Evolutionary conservation across 2,329 filamentous ascomycete genomes (phyloP).

Genomic region (Neopestalotiopsis sp.): DNA sequence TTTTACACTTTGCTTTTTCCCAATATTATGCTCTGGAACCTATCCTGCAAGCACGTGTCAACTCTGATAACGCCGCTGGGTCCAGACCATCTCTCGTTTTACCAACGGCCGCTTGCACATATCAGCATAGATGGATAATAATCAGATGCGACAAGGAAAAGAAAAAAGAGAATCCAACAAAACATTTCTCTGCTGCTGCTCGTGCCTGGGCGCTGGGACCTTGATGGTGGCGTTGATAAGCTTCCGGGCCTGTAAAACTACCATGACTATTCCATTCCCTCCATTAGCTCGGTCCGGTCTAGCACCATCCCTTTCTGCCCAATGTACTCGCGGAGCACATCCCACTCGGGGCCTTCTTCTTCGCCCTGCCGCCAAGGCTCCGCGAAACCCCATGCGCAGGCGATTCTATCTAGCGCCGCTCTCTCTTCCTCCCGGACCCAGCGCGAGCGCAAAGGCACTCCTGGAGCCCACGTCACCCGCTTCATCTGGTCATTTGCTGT

Average conservation of each 20-base stretch:
- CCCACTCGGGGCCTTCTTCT: constrained; percentile 91
- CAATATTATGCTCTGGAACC: not conserved
- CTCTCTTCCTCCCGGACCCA: constrained; percentile 93
- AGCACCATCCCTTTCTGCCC: constrained; percentile 86
- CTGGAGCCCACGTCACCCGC: constrained; percentile 86
- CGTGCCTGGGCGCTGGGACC: constrained; percentile 2
- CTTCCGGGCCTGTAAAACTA: not conserved
- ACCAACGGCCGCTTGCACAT: not conserved
- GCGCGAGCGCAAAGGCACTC: constrained; percentile 78
- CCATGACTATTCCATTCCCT: constrained; percentile 76
- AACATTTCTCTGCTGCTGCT: not conserved
- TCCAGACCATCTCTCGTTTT: not conserved
- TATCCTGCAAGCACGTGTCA: not conserved
- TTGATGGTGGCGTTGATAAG: constrained; percentile 11
- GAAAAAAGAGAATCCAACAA: not conserved
- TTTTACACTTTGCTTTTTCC: not conserved
- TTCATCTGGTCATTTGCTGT: constrained; percentile 96
- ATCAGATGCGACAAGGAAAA: not conserved
- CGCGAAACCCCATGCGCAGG: constrained; percentile 89
- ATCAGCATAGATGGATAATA: not conserved
- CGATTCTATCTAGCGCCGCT: constrained; percentile 83
- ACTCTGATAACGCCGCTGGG: not conserved
- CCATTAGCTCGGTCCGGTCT: constrained; percentile 88
- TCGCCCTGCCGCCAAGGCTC: constrained; percentile 81
- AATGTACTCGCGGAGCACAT: constrained; percentile 81